Evolutionary conservation across 2,329 filamentous ascomycete genomes (phyloP).

Genomic region (Lizonia empirigonia): DNA sequence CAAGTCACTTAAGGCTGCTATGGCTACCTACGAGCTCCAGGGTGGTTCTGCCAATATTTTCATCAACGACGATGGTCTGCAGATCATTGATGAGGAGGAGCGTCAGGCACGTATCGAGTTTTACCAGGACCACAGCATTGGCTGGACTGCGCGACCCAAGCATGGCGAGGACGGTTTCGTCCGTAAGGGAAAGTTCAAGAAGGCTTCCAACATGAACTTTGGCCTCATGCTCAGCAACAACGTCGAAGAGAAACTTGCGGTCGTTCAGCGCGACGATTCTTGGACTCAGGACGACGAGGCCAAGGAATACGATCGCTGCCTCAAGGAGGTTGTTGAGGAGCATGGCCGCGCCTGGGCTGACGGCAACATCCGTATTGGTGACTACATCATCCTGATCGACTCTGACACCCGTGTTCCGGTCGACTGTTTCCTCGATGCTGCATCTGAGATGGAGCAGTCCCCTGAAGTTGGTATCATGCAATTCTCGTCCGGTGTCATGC

Average conservation of each 20-base stretch:
- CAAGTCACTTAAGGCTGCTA: conserved; percentile 72
- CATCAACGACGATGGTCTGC: conserved; percentile 70
- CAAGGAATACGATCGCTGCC: conserved; percentile 27
- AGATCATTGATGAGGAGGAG: conserved; percentile 59
- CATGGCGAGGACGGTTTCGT: conserved; percentile 38
- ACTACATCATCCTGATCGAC: conserved; percentile 76
- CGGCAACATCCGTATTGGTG: conserved; percentile 81
- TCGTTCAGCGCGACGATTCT: conserved; percentile 40
- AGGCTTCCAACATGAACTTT: conserved; percentile 74
- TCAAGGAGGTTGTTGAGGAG: conserved; percentile 70
- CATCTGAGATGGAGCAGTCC: conserved; percentile 78
- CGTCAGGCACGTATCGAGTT: conserved; percentile 52
- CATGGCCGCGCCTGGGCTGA: conserved; percentile 77
- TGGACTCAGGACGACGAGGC: conserved; percentile 42
- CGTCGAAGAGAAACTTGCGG: conserved; percentile 63
- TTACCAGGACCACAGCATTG: conserved; percentile 55
- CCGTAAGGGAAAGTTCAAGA: conserved; percentile 38
- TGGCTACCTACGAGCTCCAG: conserved; percentile 55
- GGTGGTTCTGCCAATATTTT: conserved; percentile 70
- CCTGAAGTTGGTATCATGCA: conserved; percentile 78
- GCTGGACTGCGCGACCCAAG: conserved; percentile 53
- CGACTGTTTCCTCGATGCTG: conserved; percentile 76
- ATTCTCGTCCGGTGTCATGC: conserved; percentile 77
- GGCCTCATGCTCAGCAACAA: conserved; percentile 66
- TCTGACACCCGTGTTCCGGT: conserved; percentile 78